Conservation (phyloP, 345 rosid species). For the Hibiscus tridactylites region DNA sequence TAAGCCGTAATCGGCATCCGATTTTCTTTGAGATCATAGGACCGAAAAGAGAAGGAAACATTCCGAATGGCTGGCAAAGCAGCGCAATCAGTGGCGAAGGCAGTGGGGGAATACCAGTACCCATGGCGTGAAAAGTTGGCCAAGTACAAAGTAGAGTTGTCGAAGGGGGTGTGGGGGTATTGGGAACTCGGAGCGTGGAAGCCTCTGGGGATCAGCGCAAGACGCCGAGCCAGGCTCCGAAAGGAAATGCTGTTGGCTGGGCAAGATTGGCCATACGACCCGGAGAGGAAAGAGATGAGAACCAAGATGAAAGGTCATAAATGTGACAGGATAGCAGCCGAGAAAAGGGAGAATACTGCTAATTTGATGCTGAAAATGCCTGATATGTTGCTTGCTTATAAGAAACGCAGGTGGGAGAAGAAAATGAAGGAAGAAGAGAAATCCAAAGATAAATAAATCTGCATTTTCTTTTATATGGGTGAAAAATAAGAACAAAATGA, state of each 20-base stretch:
- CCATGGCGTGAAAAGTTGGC: too few species aligned
- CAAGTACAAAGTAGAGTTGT: too few species aligned
- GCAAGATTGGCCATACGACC: constrained; percentile 83
- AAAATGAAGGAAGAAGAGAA: constrained; percentile 93
- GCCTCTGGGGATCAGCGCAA: constrained; percentile 76
- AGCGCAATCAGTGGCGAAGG: too few species aligned
- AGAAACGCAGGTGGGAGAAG: constrained; percentile 94
- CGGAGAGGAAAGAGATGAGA: constrained; percentile 81
- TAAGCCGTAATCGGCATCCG: too few species aligned
- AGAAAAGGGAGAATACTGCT: constrained; percentile 74
- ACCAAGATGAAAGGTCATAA: constrained; percentile 74
- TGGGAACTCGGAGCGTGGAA: constrained; percentile 35
- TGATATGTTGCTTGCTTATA: constrained; percentile 65
- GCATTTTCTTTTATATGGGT: too few species aligned
- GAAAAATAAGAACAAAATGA: too few species aligned
- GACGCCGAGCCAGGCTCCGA: constrained; percentile 77
- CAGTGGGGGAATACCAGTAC: too few species aligned
- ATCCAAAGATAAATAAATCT: constrained; percentile 19
- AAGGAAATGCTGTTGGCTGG: constrained; percentile 72
- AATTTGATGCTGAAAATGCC: constrained; percentile 90
- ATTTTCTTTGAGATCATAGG: too few species aligned
- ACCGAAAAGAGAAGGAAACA: too few species aligned
- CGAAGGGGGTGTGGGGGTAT: too few species aligned
- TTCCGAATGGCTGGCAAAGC: too few species aligned
- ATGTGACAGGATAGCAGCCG: constrained; percentile 63